These are phyloP conservation scores for Coniosporium tulheliwenetii DNA, from an alignment of 2,329 filamentous ascomycete species.

Conservation along the genomic window DNA sequence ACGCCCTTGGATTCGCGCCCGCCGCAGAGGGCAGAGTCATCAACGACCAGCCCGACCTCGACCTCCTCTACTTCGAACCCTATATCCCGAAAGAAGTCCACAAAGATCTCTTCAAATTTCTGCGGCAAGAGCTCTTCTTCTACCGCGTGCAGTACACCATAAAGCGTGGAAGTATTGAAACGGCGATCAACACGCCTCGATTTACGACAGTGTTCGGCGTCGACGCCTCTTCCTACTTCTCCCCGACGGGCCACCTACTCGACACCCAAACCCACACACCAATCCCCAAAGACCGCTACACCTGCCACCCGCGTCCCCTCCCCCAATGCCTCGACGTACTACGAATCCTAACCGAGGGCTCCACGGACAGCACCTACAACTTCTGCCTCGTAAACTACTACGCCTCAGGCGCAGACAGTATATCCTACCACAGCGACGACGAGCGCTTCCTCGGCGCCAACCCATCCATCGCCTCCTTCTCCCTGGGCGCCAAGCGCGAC, in stretches of 20 bases:
- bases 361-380: conserved; percentile 55
- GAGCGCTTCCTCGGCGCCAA: conserved; percentile 57
- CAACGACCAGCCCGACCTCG: conserved; percentile 52
- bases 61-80: conserved; percentile 61
- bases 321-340: conserved; percentile 54
- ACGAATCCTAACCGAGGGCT: conserved; percentile 45
- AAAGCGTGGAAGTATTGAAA: conserved; percentile 46
- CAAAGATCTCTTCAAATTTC: conserved; percentile 50
- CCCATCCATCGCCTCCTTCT: conserved; percentile 61
- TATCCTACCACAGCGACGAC: conserved; percentile 67
- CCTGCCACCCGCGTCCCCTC: conserved; percentile 51
- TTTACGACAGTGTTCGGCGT: conserved; percentile 47
- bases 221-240: conserved; percentile 49
- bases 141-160: conserved; percentile 63
- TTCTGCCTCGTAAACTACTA: conserved; percentile 78
- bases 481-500: conserved; percentile 55
- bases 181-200: conserved; percentile 45
- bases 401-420: conserved; percentile 59
- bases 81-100: conserved; percentile 46
- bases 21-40: conserved; percentile 39
- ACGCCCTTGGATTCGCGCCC: conserved; percentile 23
- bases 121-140: conserved; percentile 57
- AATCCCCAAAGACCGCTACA: conserved; percentile 33
- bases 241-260: conserved; percentile 16
- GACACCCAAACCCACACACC: conserved; percentile 26